Evolutionary conservation across 1,139 yeast species (phyloP), one percentile per base, ranked within the genome.

Genomic region (Hyphopichia fennica): DNA sequence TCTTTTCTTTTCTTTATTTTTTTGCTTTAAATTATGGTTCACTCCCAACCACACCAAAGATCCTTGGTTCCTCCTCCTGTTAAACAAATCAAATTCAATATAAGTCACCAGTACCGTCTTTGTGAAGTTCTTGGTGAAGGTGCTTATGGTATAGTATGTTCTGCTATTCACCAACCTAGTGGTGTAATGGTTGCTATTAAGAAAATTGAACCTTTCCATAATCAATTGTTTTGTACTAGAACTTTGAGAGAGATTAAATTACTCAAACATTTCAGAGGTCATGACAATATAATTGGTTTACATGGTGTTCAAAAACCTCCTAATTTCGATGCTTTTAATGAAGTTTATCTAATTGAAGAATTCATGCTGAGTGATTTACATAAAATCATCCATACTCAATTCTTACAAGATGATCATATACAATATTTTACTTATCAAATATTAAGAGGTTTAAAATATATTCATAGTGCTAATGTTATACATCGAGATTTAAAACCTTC

Each of bases 341-440:
- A 84, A 47, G 87, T 84, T 1, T 84, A 84, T 53, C 60, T 84
- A 34, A 81, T 84, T 37, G 87, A 84, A 56, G 91, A 84, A 54
- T 69, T 79, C 48, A 82, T 84, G 88, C 86, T 84, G 42, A 77
- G 84, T 1, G 90, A 84, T 59, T 61, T 84, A 35, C 82, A 81
- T 50, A 68, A 76, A 43, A 80, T 83, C 7, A 82, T 84, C 34
- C 61, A 72, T 25, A 65, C 79, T 1, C 82, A 79, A 48, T 63
- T 59, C 33, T 63, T 84, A 34, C 71, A 78, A 34, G 86, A 82
- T 54, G 84, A 81, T 49, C 90, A 84, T 51, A 76, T 82, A 41
- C 87, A 83, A 54, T 84, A 82, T 56, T 83, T 84, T 52, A 69
- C 77, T 1, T 83, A 82, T 54, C 89, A 83, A 56, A 77, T 82